phyloP scores from a whole-genome alignment of 306 rosid genomes.

The Comarum palustre region DNA sequence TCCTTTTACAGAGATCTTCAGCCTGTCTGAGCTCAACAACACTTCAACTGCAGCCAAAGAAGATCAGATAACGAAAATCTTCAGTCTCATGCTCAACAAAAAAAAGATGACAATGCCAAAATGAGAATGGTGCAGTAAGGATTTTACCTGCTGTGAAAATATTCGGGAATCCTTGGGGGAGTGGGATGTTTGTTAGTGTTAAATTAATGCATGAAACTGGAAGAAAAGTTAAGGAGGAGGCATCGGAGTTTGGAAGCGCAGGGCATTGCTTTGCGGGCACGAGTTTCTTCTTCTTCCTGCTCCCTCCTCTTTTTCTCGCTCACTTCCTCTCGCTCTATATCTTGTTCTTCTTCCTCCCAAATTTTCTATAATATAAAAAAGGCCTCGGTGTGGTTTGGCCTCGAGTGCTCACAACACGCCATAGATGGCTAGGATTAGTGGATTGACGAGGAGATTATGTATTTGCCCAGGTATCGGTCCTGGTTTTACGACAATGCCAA shows the following conservation, averaged over 20 bases:
- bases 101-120: slow-evolving; percentile 5
- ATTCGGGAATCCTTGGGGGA: not conserved
- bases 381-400: slow-evolving; percentile 41
- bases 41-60: slow-evolving; percentile 18
- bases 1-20: slow-evolving; percentile 40
- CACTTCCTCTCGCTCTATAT: slow-evolving; percentile 7
- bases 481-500: not conserved
- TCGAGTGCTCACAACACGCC: slow-evolving; percentile 10
- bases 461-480: slow-evolving; percentile 10
- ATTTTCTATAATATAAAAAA: not conserved
- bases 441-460: slow-evolving; percentile 18
- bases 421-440: slow-evolving; percentile 10
- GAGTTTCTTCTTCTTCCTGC: slow-evolving; percentile 33
- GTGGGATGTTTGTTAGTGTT: not conserved
- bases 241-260: slow-evolving; percentile 42
- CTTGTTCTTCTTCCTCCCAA: slow-evolving; percentile 9
- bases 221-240: slow-evolving; percentile 23
- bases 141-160: slow-evolving; percentile 9
- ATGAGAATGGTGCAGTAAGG: not conserved
- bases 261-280: slow-evolving; percentile 67
- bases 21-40: slow-evolving; percentile 16
- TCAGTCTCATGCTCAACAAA: slow-evolving; percentile 18
- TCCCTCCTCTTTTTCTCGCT: slow-evolving; percentile 4
- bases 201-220: slow-evolving; percentile 20
- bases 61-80: slow-evolving; percentile 26